Conservation (phyloP, 164 flowering plant species). For the Vitis labrusca region DNA sequence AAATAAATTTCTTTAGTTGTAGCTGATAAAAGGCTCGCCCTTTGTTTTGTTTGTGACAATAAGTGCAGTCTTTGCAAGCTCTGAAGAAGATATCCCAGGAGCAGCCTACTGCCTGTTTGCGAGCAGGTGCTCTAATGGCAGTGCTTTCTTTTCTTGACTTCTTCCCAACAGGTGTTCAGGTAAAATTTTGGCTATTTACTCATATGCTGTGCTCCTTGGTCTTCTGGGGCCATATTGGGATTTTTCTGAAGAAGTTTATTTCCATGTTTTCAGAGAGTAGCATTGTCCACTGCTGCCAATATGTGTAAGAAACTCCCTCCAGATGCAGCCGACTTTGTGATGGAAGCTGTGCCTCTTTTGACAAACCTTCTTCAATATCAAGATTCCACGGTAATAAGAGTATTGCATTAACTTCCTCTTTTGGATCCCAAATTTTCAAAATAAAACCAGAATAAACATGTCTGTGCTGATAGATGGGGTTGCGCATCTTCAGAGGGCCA, state of each 20-base stretch:
- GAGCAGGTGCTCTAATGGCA: conserved; percentile 99
- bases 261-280: conserved; percentile 66
- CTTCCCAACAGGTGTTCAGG: conserved; percentile 99
- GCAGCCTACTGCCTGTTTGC: conserved; percentile 98
- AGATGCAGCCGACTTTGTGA: conserved; percentile 98
- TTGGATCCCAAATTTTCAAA: no score
- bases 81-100: conserved; percentile 97
- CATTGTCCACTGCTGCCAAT: conserved; percentile 97
- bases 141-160: conserved; percentile 96
- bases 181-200: conserved; percentile 12
- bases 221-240: neutral
- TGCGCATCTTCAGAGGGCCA: no score
- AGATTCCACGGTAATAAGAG: conserved; percentile 71
- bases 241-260: neutral
- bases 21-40: neutral
- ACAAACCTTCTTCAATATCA: conserved; percentile 96
- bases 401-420: no score
- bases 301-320: conserved; percentile 99
- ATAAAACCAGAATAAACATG: no score
- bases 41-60: conserved; percentile 7
- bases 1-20: no score
- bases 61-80: conserved; percentile 90
- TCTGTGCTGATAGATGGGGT: no score
- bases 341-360: conserved; percentile 96
- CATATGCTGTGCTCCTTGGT: no score